Conservation (phyloP, 2,329 filamentous ascomycete genomes). For the Sporothrix phasma region DNA sequence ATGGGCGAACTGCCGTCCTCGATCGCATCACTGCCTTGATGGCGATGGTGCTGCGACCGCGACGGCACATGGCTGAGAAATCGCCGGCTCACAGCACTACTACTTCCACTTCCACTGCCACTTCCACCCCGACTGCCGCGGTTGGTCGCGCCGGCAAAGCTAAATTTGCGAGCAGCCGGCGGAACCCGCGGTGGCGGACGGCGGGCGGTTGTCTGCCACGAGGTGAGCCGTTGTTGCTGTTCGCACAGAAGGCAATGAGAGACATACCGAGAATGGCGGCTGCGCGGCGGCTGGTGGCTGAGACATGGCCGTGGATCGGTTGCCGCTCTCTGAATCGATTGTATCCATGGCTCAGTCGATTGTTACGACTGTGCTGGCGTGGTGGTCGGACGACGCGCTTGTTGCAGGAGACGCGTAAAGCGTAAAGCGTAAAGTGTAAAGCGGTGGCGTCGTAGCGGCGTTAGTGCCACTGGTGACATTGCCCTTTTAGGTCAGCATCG, state of each 20-base stretch:
- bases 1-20: constrained; percentile 15
- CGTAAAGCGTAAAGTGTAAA: neutral
- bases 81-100: neutral
- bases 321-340: neutral
- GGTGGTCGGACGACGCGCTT: neutral
- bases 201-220: too few relatives aligned
- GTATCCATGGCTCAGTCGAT: neutral
- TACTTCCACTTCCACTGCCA: neutral
- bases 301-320: neutral
- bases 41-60: neutral
- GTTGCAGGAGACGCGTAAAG: neutral
- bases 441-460: too few relatives aligned
- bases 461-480: neutral
- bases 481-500: neutral
- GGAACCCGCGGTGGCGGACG: constrained; percentile 13
- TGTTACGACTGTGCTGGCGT: neutral
- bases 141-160: neutral
- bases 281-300: constrained; percentile 3
- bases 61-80: neutral
- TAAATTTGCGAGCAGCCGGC: constrained; percentile 1
- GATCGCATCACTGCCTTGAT: constrained; percentile 5
- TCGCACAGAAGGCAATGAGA: neutral
- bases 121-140: neutral
- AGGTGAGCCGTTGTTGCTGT: too few relatives aligned
- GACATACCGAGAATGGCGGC: constrained; percentile 3